A percentile compares a stretch with the other conserved stretches of the same genome.
These are phyloP conservation scores for Daedaleopsis sinensis DNA, from an alignment of 768 basidiomycete species.

Conservation along the genomic window DNA sequence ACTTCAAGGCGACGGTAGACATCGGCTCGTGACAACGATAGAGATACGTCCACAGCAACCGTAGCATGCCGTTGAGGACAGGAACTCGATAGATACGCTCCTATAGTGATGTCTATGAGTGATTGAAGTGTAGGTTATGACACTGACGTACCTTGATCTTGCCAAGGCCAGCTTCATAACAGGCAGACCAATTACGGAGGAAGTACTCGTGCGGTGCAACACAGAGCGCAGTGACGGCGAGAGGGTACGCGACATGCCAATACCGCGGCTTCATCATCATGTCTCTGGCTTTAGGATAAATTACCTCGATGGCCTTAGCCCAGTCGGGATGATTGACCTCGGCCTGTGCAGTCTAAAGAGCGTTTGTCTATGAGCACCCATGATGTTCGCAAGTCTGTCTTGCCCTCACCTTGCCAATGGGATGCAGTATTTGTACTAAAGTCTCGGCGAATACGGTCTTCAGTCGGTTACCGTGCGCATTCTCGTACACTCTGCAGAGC, in stretches of 20 bases:
- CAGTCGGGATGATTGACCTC: constrained; percentile 96
- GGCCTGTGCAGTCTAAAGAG: constrained; percentile 80
- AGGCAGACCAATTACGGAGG: constrained; percentile 75
- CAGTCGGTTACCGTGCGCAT: constrained; percentile 80
- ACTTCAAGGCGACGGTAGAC: constrained; percentile 77
- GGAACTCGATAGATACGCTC: constrained; percentile 73
- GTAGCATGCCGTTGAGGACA: constrained; percentile 80
- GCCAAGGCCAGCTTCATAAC: constrained; percentile 70
- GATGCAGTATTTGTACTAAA: constrained; percentile 75
- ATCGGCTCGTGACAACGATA: constrained; percentile 88
- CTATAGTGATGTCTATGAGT: constrained; percentile 40
- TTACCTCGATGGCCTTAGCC: constrained; percentile 88
- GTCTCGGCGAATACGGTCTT: constrained; percentile 88
- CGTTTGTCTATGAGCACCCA: constrained; percentile 2
- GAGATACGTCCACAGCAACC: constrained; percentile 93
- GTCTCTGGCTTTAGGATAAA: constrained; percentile 80
- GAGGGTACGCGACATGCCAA: constrained; percentile 84
- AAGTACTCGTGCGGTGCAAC: constrained; percentile 88
- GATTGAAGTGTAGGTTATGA: not conserved
- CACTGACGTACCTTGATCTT: constrained; percentile 72
- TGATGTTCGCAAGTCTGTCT: not conserved
- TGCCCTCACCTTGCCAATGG: constrained; percentile 75
- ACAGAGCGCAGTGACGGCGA: constrained; percentile 82
- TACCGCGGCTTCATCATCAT: constrained; percentile 90
- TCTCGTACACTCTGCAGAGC: constrained; percentile 79